phyloP scores from a whole-genome alignment of 768 basidiomycete genomes.

The Tephrocybe sp. region DNA sequence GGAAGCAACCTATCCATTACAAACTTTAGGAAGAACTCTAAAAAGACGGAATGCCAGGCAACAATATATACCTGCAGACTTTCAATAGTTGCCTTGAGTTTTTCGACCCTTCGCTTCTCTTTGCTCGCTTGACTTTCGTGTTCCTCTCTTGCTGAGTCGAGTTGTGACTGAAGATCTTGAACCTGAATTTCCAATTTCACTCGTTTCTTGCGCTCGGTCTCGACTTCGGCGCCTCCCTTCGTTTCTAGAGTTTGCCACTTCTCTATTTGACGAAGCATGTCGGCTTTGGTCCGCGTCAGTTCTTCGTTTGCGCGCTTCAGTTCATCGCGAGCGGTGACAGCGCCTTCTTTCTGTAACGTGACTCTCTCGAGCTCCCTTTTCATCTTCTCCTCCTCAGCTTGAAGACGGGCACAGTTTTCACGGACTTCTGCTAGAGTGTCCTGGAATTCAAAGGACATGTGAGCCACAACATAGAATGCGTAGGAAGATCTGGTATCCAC shows the following conservation, averaged over 20 bases:
- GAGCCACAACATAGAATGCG: slow-evolving; percentile 3
- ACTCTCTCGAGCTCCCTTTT: slow-evolving; percentile 55
- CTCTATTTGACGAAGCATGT: slow-evolving; percentile 61
- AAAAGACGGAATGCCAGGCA: not conserved
- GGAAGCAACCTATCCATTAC: slow-evolving; percentile 32
- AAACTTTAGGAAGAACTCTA: not conserved
- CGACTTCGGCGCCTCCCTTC: slow-evolving; percentile 58
- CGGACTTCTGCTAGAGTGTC: slow-evolving; percentile 38
- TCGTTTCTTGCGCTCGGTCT: slow-evolving; percentile 49
- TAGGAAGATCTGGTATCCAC: slow-evolving; percentile 24
- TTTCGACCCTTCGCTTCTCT: slow-evolving; percentile 37
- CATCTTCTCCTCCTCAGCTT: slow-evolving; percentile 42
- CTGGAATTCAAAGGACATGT: slow-evolving; percentile 21
- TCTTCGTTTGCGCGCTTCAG: slow-evolving; percentile 58
- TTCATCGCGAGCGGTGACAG: slow-evolving; percentile 48
- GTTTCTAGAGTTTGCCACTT: slow-evolving; percentile 69
- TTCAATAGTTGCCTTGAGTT: slow-evolving; percentile 35
- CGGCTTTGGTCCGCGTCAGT: slow-evolving; percentile 48
- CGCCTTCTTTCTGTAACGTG: slow-evolving; percentile 55
- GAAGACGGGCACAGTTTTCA: slow-evolving; percentile 47
- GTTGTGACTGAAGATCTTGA: slow-evolving; percentile 39
- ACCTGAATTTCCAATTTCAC: slow-evolving; percentile 56
- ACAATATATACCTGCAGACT: slow-evolving; percentile 42
- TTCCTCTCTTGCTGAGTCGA: slow-evolving; percentile 34
- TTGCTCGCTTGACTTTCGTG: slow-evolving; percentile 36